These are phyloP conservation scores for Oryza rufipogon DNA, from an alignment of 176 grass and related monocot species.

Conservation along the genomic window DNA sequence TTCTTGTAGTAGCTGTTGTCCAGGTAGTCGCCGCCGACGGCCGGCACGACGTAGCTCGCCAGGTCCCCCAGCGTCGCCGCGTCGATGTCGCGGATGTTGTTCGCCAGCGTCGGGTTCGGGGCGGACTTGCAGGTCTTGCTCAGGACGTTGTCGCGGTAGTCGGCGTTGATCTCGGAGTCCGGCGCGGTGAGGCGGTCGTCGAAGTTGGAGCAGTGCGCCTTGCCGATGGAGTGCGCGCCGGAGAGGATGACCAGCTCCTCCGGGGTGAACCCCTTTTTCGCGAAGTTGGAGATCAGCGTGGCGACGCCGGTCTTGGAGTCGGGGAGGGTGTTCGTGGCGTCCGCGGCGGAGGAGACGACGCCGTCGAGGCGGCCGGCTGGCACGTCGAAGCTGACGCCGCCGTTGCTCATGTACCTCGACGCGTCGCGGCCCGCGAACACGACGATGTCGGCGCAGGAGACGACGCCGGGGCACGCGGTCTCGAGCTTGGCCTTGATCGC, in stretches of 20 bases:
- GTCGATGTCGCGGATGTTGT: slow-evolving; percentile 21
- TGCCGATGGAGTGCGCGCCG: not conserved
- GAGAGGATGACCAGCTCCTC: not conserved
- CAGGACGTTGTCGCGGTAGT: slow-evolving; percentile 1
- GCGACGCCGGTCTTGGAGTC: not conserved
- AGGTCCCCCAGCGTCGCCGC: slow-evolving; percentile 8
- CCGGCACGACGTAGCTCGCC: not conserved
- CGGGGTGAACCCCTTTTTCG: not conserved
- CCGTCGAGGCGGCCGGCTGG: not conserved
- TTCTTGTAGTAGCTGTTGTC: not conserved
- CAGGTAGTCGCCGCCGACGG: not conserved
- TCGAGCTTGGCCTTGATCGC: not conserved
- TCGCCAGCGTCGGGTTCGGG: not conserved
- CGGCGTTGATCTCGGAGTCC: not conserved
- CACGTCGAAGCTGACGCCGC: not conserved
- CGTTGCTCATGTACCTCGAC: not conserved
- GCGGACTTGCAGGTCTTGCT: not conserved
- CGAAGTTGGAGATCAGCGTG: not conserved
- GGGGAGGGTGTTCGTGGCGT: not conserved
- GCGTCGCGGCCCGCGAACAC: slow-evolving; percentile 53
- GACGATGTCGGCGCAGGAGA: slow-evolving; percentile 61
- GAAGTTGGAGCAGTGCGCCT: not conserved
- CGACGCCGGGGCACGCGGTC: not conserved
- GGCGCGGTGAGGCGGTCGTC: not conserved
- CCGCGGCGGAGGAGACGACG: not conserved